These are phyloP conservation scores for Fusarium sororula DNA, from an alignment of 2,329 filamentous ascomycete species.

Conservation along the genomic window DNA sequence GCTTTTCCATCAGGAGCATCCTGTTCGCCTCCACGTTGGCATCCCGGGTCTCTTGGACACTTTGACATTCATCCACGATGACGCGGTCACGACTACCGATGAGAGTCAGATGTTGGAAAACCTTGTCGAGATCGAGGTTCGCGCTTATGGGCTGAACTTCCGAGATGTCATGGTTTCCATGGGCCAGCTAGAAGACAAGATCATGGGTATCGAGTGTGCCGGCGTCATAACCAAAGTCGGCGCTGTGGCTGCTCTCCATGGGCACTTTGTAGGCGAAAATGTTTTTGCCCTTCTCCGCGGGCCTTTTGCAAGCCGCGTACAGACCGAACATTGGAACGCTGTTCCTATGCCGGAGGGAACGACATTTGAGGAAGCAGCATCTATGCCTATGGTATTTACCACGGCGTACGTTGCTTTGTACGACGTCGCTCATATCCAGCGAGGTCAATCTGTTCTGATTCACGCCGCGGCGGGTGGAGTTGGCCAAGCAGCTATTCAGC, in stretches of 20 bases:
- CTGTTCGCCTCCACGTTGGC: background rate
- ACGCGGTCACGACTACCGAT: background rate
- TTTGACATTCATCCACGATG: background rate
- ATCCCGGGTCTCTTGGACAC: background rate
- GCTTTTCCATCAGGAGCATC: background rate
- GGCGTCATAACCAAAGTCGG: background rate
- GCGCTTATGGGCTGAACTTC: background rate
- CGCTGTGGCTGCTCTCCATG: background rate
- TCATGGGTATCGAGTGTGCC: background rate
- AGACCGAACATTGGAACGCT: background rate
- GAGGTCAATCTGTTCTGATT: slow-evolving; percentile 43
- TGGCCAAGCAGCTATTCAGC: slow-evolving; percentile 43
- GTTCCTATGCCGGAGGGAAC: background rate
- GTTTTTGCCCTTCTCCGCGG: background rate
- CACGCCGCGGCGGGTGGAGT: slow-evolving; percentile 29
- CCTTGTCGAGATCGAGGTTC: background rate
- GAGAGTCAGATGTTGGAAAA: background rate
- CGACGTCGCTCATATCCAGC: background rate
- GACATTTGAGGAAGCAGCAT: slow-evolving; percentile 6
- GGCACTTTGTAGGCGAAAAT: background rate
- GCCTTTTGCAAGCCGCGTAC: background rate
- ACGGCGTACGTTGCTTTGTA: slow-evolving; percentile 17
- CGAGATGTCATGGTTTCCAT: background rate
- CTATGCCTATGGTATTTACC: slow-evolving; percentile 5
- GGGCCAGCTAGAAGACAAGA: background rate